Base-by-base conservation (phyloP, 164 flowering plant genomes). In the Sextonia rubra region DNA sequence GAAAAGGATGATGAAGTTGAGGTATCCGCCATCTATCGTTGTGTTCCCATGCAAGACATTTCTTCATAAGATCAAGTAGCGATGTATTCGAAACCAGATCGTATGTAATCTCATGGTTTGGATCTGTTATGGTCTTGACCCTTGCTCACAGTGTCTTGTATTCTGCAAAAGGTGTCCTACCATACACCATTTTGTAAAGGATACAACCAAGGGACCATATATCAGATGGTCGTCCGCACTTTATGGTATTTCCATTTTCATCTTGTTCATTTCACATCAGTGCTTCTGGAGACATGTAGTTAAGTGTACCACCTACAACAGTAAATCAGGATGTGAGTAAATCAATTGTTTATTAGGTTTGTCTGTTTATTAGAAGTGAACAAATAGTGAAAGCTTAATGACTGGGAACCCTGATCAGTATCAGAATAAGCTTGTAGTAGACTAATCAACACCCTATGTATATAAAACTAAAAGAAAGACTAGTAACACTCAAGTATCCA, bases 151-250 rank as follows among this genome's bases (percentile, higher is more conserved):
- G 93, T 18, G 99, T 91, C 82, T 89, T 93, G 85, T 91, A 89
- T 24, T 95, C 98, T 15, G 99, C 73, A 78, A 95, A 95, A 15
- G 99, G 99, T 37, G 99, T 93, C 73, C 91, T 85, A 15, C 99
- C 98, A 64, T 93, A 95, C 0, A 95, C 98, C 98, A 95, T 95
- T 77, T 95, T 98, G 75, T 93, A 95, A 22, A 95, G 91, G 64
- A 95, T 95, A 82, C 99, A 95, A 30, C 99, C 99, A 69, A 95
- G 98, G 32, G 99, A 95, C 99, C 99, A 95, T 52, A 95, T 95
- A 78, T 95, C 99, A 47, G 99, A 95, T 69, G 99, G 89, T 23
- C 99, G 86, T 9, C 98, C 98, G 75, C 99, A 96, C 79, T 96
- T 93, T 37, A 96, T 96, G 2, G 80, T 80, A 76, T 93, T 93